Conservation (phyloP, 352 stramenopile genomes). For the Phytophthora tentaculata region DNA sequence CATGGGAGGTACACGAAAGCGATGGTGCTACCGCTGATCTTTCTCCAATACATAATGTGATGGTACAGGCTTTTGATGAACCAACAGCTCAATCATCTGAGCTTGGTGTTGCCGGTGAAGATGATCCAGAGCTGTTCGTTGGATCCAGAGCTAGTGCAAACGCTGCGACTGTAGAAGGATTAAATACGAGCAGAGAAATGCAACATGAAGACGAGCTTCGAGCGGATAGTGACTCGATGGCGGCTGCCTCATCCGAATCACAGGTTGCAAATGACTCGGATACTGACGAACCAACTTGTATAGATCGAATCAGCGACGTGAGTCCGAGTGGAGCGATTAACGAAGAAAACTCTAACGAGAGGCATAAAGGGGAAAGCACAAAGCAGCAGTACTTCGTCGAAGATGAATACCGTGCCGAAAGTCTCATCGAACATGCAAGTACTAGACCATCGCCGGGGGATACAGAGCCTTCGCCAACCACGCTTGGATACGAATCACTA, state of each 20-base stretch:
- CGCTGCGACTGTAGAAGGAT: not conserved
- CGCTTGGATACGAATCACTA: not conserved
- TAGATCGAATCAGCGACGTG: not conserved
- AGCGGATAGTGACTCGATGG: not conserved
- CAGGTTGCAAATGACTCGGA: not conserved
- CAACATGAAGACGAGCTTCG: not conserved
- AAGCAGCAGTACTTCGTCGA: constrained; percentile 4
- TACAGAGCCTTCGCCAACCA: constrained; percentile 1
- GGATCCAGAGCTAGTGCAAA: not conserved
- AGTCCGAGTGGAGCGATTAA: not conserved
- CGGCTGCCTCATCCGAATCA: not conserved
- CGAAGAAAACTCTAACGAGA: not conserved
- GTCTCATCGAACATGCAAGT: constrained; percentile 7
- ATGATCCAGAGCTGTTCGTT: not conserved
- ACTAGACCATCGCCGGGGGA: not conserved
- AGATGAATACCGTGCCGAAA: constrained; percentile 20
- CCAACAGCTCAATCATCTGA: not conserved
- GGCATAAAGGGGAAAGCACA: not conserved
- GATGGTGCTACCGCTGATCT: not conserved
- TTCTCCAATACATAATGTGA: not conserved
- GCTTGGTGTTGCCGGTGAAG: not conserved
- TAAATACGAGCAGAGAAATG: not conserved
- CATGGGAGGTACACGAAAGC: constrained; percentile 16
- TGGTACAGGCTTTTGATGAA: not conserved
- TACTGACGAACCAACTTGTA: not conserved